Conservation (phyloP, 1,284 basidiomycete genomes). For the Inonotus obliquus region DNA sequence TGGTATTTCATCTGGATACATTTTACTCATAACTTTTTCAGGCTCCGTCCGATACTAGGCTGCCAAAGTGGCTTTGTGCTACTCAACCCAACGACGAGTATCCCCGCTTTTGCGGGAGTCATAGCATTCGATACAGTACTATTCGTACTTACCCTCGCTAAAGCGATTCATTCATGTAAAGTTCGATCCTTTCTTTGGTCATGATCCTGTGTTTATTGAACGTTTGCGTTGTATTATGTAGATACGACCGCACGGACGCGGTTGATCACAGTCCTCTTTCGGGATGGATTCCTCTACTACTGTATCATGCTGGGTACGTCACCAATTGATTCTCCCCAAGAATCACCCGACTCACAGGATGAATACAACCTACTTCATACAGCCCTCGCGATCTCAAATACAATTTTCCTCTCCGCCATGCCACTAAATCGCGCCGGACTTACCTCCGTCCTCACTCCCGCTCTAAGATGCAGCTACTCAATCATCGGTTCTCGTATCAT, state of each 20-base stretch:
- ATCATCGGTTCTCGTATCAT: slow-evolving; percentile 6
- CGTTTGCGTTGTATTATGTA: background rate
- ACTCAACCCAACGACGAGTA: background rate
- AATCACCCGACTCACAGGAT: too few relatives aligned
- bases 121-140: too few relatives aligned
- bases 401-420: background rate
- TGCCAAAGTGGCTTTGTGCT: background rate
- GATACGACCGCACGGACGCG: background rate
- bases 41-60: slow-evolving; percentile 1
- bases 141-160: slow-evolving; percentile 1
- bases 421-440: background rate
- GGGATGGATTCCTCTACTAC: slow-evolving; percentile 10
- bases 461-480: slow-evolving; percentile 4
- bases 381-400: slow-evolving; percentile 1
- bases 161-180: background rate
- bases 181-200: background rate
- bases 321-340: background rate
- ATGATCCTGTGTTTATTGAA: too few relatives aligned
- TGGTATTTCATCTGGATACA: background rate
- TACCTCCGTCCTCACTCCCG: background rate
- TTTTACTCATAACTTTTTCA: too few relatives aligned
- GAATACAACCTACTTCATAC: background rate
- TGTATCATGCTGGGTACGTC: slow-evolving; percentile 5
- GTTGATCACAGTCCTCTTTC: background rate
- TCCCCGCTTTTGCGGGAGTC: slow-evolving; percentile 3